Conservation (phyloP, 495 filamentous ascomycete species). For the Tuber indicum region DNA sequence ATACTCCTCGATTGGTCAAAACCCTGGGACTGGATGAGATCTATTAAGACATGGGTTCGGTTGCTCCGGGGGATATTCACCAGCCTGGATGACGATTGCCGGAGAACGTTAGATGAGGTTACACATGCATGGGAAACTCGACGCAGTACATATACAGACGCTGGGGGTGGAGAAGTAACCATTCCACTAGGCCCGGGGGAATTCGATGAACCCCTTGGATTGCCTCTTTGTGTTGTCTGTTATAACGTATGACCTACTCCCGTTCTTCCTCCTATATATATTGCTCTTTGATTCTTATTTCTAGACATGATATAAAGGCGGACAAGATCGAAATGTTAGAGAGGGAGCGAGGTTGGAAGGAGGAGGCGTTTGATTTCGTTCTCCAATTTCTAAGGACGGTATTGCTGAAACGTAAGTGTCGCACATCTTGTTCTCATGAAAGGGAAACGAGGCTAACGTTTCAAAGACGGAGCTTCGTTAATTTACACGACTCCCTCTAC, state of each 20-base stretch:
- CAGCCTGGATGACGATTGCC: slow-evolving; percentile 67
- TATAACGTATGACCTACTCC: slow-evolving; percentile 62
- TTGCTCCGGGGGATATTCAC: slow-evolving; percentile 68
- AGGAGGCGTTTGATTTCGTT: slow-evolving; percentile 88
- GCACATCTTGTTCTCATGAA: not conserved
- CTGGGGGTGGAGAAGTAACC: slow-evolving; percentile 53
- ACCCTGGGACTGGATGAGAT: slow-evolving; percentile 86
- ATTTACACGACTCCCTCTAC: slow-evolving; percentile 82
- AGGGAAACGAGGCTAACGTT: slow-evolving; percentile 16
- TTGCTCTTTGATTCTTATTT: slow-evolving; percentile 12
- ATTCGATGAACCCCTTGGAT: slow-evolving; percentile 84
- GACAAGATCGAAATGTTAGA: slow-evolving; percentile 84
- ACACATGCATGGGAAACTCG: slow-evolving; percentile 49
- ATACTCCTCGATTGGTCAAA: slow-evolving; percentile 87
- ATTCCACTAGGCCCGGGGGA: slow-evolving; percentile 83
- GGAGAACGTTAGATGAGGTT: slow-evolving; percentile 74
- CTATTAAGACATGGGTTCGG: slow-evolving; percentile 80
- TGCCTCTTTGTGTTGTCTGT: slow-evolving; percentile 87
- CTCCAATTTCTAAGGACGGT: slow-evolving; percentile 82
- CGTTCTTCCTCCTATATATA: not conserved
- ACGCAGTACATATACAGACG: slow-evolving; percentile 39
- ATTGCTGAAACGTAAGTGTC: slow-evolving; percentile 67
- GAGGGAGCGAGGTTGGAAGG: slow-evolving; percentile 80
- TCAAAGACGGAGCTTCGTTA: slow-evolving; percentile 74
- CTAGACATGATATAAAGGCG: slow-evolving; percentile 50